Evolutionary conservation across 306 rosid genomes (phyloP).

Genomic region (Oxytropis ochrocephala): DNA sequence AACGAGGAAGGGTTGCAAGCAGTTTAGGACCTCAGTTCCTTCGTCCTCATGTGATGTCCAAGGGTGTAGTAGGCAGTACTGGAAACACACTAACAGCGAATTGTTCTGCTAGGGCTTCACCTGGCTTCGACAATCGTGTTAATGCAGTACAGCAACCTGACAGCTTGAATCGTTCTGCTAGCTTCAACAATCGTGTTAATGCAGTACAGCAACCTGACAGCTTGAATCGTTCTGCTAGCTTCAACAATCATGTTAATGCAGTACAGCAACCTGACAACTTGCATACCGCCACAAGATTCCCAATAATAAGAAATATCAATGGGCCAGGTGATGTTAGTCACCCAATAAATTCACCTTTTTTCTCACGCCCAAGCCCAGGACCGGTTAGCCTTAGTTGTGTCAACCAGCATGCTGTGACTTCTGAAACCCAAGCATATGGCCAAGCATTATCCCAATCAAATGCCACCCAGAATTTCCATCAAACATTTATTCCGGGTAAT

Average conservation of each 20-base stretch:
- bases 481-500: conserved; percentile 27
- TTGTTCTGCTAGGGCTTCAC: conserved; percentile 14
- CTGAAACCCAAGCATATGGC: conserved; percentile 20
- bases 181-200: conserved; percentile 12
- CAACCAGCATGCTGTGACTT: conserved; percentile 14
- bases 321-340: conserved; percentile 15
- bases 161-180: too few relatives aligned
- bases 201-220: conserved; percentile 15
- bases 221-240: conserved; percentile 13
- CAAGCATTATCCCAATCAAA: conserved; percentile 26
- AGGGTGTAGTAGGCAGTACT: conserved; percentile 15
- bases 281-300: conserved; percentile 18
- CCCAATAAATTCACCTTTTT: background rate
- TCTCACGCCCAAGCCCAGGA: conserved; percentile 13
- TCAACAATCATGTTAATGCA: conserved; percentile 15
- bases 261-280: conserved; percentile 14
- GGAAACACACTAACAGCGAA: conserved; percentile 12
- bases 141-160: conserved; percentile 13
- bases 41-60: conserved; percentile 28
- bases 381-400: conserved; percentile 17
- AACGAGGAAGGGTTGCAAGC: conserved; percentile 20
- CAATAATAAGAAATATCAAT: conserved; percentile 11
- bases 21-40: conserved; percentile 15
- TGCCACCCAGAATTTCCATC: conserved; percentile 15
- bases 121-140: conserved; percentile 22